Evolutionary conservation across 352 stramenopile genomes (phyloP).

Genomic region (Phytopythium sindhum): DNA sequence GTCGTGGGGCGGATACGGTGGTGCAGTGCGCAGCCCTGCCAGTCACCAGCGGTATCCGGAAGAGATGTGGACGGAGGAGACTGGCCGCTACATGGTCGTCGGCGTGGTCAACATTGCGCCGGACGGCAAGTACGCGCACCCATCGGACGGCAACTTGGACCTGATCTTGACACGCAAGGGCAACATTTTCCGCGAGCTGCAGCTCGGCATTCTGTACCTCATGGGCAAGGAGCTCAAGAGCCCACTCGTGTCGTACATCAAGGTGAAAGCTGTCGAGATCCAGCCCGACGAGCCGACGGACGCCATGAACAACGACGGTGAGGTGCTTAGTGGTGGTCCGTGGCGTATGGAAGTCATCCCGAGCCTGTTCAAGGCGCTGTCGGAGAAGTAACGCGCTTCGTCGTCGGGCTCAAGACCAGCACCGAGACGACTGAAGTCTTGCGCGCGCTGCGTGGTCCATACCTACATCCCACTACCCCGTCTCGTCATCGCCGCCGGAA

Average conservation of each 20-base stretch:
- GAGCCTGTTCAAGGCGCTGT: slow-evolving; percentile 86
- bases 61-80: slow-evolving; percentile 59
- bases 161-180: slow-evolving; percentile 75
- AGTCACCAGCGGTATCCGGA: slow-evolving; percentile 62
- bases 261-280: slow-evolving; percentile 75
- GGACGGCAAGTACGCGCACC: slow-evolving; percentile 67
- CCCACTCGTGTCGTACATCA: slow-evolving; percentile 67
- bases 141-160: slow-evolving; percentile 76
- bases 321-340: slow-evolving; percentile 59
- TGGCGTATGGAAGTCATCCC: slow-evolving; percentile 84
- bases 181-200: slow-evolving; percentile 35
- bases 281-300: slow-evolving; percentile 54
- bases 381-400: slow-evolving; percentile 57
- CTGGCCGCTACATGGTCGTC: slow-evolving; percentile 61
- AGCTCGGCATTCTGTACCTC: slow-evolving; percentile 61
- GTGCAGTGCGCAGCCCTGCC: slow-evolving; percentile 52
- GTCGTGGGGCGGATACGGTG: slow-evolving; percentile 58
- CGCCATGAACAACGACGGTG: slow-evolving; percentile 83
- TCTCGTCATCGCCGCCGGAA: not conserved
- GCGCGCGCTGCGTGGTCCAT: not conserved
- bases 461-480: not conserved
- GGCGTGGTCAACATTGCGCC: slow-evolving; percentile 70
- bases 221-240: slow-evolving; percentile 74
- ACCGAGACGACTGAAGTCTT: slow-evolving; percentile 6
- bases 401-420: not conserved